Evolutionary conservation across 768 basidiomycete genomes (phyloP).

Genomic region (Termitomyces sp.): DNA sequence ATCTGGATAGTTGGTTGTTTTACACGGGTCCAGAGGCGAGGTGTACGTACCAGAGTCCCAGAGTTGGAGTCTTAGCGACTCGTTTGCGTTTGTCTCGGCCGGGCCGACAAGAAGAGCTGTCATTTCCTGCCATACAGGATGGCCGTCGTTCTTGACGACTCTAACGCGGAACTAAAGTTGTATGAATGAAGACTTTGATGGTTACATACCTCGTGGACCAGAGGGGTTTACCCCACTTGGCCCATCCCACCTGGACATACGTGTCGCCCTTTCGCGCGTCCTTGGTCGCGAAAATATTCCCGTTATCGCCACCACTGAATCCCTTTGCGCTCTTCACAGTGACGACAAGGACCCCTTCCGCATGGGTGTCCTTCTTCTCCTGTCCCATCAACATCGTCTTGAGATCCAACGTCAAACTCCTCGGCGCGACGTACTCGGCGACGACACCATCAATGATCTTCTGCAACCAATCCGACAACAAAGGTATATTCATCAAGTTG

Average conservation of each 20-base stretch:
- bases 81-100: conserved; percentile 62
- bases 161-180: conserved; percentile 23
- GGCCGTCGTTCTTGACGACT: conserved; percentile 56
- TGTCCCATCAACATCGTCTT: conserved; percentile 56
- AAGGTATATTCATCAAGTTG: conserved; percentile 75
- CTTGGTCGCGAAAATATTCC: conserved; percentile 26
- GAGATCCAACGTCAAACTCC: conserved; percentile 64
- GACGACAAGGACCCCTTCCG: conserved; percentile 60
- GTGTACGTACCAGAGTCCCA: conserved; percentile 59
- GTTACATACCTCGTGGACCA: conserved; percentile 52
- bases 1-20: conserved; percentile 15
- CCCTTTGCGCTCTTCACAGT: conserved; percentile 57
- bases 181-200: no score
- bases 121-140: conserved; percentile 70
- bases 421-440: conserved; percentile 62
- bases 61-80: conserved; percentile 56
- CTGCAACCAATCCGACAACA: conserved; percentile 64
- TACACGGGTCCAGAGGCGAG: not conserved
- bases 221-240: conserved; percentile 54
- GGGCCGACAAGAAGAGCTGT: conserved; percentile 54
- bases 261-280: conserved; percentile 34
- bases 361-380: conserved; percentile 59
- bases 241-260: conserved; percentile 64
- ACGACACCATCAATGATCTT: conserved; percentile 58
- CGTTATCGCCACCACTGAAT: conserved; percentile 35